A percentile compares a stretch with the other conserved stretches of the same genome.
phyloP scores from a whole-genome alignment of 2,329 filamentous ascomycete species.

The Westerdykella aurantiaca region DNA sequence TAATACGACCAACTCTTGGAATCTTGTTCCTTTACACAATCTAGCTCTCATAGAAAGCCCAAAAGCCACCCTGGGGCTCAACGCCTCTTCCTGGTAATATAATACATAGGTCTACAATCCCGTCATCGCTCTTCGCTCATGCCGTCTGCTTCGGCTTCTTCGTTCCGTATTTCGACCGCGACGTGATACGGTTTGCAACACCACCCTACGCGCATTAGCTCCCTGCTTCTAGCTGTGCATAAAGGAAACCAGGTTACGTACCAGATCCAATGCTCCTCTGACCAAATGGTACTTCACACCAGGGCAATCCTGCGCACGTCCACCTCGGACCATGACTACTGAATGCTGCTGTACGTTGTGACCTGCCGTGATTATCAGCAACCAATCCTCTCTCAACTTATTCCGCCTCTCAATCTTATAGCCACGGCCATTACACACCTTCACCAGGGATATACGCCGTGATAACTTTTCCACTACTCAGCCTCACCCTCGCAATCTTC shows the following conservation, averaged over 20 bases:
- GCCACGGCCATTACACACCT: constrained; percentile 44
- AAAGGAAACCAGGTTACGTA: constrained; percentile 45
- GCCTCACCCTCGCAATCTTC: constrained; percentile 85
- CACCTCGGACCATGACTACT: constrained; percentile 91
- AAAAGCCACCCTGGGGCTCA: constrained; percentile 7
- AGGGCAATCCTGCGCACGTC: constrained; percentile 91
- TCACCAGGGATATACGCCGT: constrained; percentile 95
- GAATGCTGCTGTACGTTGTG: constrained; percentile 99
- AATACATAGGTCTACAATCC: constrained; percentile 21
- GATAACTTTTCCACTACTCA: constrained; percentile 80
- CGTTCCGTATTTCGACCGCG: constrained; percentile 93
- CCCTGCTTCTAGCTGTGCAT: neutral
- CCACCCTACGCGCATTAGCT: constrained; percentile 60
- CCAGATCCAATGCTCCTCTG: constrained; percentile 85
- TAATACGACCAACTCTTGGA: too few relatives aligned
- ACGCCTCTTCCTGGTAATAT: constrained; percentile 20
- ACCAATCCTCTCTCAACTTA: neutral
- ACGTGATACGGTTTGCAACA: constrained; percentile 75
- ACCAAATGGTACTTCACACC: constrained; percentile 96
- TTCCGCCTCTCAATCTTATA: constrained; percentile 2
- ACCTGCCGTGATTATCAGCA: constrained; percentile 42
- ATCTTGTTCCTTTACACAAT: too few relatives aligned
- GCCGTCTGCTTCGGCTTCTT: constrained; percentile 79
- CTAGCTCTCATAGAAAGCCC: neutral
- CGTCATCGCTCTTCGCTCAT: constrained; percentile 8